Conservation (phyloP, 768 basidiomycete species). For the Leucosporidium scottii region DNA sequence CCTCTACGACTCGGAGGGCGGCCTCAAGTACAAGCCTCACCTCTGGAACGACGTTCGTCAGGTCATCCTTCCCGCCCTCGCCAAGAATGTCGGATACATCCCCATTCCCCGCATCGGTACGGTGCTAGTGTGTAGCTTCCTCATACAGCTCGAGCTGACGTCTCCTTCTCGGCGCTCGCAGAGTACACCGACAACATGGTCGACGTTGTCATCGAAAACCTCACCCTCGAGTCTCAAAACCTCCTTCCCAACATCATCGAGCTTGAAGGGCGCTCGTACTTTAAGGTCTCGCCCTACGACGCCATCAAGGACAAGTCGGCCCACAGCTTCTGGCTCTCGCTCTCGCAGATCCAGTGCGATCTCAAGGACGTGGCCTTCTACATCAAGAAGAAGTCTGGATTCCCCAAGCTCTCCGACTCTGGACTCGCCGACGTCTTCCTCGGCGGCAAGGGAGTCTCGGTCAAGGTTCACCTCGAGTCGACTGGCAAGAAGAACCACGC, state of each 20-base stretch:
- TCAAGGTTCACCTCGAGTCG: conserved; percentile 48
- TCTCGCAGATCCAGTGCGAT: conserved; percentile 84
- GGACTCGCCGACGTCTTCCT: conserved; percentile 69
- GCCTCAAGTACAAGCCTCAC: conserved; percentile 76
- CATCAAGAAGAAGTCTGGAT: conserved; percentile 38
- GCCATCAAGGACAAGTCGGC: conserved; percentile 36
- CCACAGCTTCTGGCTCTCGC: conserved; percentile 66
- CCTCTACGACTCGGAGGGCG: conserved; percentile 73
- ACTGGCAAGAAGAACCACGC: conserved; percentile 42
- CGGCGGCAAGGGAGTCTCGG: conserved; percentile 69
- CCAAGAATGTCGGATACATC: conserved; percentile 63
- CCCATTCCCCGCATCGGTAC: conserved; percentile 72
- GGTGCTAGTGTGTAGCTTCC: too few species aligned
- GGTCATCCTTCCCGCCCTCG: conserved; percentile 70
- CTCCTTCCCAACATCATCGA: conserved; percentile 48
- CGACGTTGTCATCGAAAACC: conserved; percentile 87
- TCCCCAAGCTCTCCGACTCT: conserved; percentile 62
- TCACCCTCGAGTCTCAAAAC: conserved; percentile 79
- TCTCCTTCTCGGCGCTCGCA: conserved; percentile 42
- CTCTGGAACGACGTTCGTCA: conserved; percentile 57
- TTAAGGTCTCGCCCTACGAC: conserved; percentile 77
- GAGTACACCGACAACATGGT: conserved; percentile 82
- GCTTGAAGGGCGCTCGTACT: conserved; percentile 64
- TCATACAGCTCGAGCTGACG: too few species aligned
- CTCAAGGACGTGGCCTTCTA: conserved; percentile 84